These are phyloP conservation scores for Aschersonia sp. DNA, from an alignment of 2,329 filamentous ascomycete species.

Conservation along the genomic window DNA sequence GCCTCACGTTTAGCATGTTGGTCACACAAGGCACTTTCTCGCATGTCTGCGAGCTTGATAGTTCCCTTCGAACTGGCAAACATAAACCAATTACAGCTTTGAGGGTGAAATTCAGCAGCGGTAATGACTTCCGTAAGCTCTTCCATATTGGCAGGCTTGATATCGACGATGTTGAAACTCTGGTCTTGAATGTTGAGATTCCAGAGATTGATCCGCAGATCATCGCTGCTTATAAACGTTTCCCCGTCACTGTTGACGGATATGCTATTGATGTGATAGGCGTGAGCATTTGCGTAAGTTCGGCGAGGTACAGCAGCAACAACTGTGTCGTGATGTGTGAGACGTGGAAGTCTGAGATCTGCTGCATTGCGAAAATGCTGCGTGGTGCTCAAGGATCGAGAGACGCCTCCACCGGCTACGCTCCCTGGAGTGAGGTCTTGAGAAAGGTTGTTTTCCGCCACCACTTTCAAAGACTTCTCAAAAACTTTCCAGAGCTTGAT, in stretches of 20 bases:
- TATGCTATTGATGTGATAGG: constrained; percentile 99
- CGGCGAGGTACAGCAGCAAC: constrained; percentile 90
- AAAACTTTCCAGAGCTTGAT: constrained; percentile 99
- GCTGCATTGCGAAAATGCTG: constrained; percentile 65
- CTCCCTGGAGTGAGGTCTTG: constrained; percentile 75
- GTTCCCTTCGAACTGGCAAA: constrained; percentile 98
- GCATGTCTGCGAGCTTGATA: constrained; percentile 97
- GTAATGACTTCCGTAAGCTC: constrained; percentile 98
- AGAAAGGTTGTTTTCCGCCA: constrained; percentile 96
- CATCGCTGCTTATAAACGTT: constrained; percentile 98
- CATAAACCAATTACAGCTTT: constrained; percentile 99
- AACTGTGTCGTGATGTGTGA: constrained; percentile 97
- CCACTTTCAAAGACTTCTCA: constrained; percentile 97
- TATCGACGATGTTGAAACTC: constrained; percentile 99
- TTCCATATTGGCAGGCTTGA: constrained; percentile 99
- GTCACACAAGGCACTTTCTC: constrained; percentile 89
- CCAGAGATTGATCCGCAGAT: constrained; percentile 95
- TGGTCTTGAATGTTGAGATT: constrained; percentile 98
- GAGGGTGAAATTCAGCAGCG: constrained; percentile 90
- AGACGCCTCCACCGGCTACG: constrained; percentile 59
- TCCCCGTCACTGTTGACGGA: constrained; percentile 99
- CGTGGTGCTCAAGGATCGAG: constrained; percentile 52
- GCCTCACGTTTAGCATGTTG: constrained; percentile 77
- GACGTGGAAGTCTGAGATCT: constrained; percentile 82
- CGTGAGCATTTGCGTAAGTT: constrained; percentile 95